Conservation (phyloP, 1,284 basidiomycete genomes). For the Marasmius sp. region DNA sequence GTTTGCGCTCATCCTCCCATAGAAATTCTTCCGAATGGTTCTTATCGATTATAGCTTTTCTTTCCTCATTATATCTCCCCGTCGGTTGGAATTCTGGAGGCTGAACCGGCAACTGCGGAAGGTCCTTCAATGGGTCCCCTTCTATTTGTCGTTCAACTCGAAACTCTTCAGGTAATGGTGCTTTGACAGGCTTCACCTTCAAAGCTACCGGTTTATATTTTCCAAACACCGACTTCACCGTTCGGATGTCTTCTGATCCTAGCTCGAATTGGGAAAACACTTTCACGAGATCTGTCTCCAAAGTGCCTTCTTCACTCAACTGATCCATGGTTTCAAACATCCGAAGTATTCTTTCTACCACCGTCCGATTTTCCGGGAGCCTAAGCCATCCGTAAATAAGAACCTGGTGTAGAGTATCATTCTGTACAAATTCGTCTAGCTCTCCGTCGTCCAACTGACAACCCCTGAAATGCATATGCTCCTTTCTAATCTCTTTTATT, state of each 20-base stretch:
- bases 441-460: background rate
- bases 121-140: background rate
- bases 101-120: background rate
- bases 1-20: conserved; percentile 21
- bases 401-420: background rate
- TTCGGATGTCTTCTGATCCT: background rate
- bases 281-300: background rate
- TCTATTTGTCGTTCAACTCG: background rate
- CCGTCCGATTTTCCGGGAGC: no score
- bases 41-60: conserved; percentile 5
- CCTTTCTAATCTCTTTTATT: background rate
- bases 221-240: background rate
- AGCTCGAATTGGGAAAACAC: background rate
- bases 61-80: background rate
- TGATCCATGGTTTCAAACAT: no score
- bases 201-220: no score
- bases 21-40: conserved; percentile 21
- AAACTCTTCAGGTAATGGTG: background rate
- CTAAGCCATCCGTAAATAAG: no score
- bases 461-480: background rate
- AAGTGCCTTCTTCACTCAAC: background rate
- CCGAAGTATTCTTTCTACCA: no score
- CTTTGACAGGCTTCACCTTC: background rate
- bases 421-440: background rate
- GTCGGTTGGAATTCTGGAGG: background rate